Evolutionary conservation across 805 yeast genomes (phyloP).

Genomic region (Candida krabiensis): DNA sequence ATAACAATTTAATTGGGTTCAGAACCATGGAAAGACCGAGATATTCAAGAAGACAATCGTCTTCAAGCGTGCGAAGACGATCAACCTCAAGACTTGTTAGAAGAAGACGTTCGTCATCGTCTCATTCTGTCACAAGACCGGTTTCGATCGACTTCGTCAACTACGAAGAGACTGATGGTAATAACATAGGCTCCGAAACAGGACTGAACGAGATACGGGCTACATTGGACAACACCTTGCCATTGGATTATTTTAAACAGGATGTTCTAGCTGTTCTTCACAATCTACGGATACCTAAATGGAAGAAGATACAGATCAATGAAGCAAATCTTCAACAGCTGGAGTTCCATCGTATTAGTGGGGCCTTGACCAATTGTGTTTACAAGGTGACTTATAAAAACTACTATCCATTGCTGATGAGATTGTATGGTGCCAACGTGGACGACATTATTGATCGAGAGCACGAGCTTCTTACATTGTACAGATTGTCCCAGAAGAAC

Average conservation of each 20-base stretch:
- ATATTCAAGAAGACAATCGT: constrained; percentile 19
- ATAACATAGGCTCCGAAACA: constrained; percentile 9
- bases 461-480: constrained; percentile 68
- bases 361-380: constrained; percentile 92
- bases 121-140: constrained; percentile 21
- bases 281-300: constrained; percentile 67
- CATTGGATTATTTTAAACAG: constrained; percentile 80
- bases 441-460: constrained; percentile 85
- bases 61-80: constrained; percentile 22
- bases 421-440: constrained; percentile 88
- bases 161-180: constrained; percentile 6
- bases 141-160: constrained; percentile 14
- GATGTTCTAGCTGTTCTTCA: constrained; percentile 70
- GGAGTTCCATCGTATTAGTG: constrained; percentile 68
- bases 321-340: constrained; percentile 42
- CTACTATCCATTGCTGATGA: constrained; percentile 62
- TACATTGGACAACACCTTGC: constrained; percentile 71
- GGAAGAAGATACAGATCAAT: constrained; percentile 58
- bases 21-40: constrained; percentile 30
- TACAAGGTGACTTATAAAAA: constrained; percentile 55
- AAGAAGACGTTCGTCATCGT: constrained; percentile 26
- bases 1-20: too few species aligned
- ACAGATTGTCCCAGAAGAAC: constrained; percentile 68
- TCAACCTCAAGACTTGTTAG: constrained; percentile 24
- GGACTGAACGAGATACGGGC: constrained; percentile 43